These are phyloP conservation scores for Diaporthe vaccinii DNA, from an alignment of 2,329 filamentous ascomycete species.

Conservation along the genomic window DNA sequence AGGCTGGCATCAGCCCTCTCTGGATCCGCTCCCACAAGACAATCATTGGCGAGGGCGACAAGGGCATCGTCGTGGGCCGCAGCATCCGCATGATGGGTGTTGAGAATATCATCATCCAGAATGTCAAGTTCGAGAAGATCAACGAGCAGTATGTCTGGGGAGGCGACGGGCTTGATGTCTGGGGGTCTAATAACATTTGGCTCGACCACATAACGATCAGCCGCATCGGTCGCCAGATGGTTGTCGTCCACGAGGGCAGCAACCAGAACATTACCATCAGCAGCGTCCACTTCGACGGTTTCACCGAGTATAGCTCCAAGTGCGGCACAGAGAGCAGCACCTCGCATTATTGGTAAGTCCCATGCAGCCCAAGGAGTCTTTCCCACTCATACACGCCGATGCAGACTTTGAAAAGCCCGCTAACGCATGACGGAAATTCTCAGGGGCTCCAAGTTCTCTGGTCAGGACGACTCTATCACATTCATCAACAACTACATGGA, in stretches of 20 bases:
- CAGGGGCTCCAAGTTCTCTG: slow-evolving; percentile 45
- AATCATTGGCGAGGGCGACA: slow-evolving; percentile 64
- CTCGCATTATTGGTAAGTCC: slow-evolving; percentile 7
- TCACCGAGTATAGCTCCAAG: slow-evolving; percentile 9
- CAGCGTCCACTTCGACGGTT: slow-evolving; percentile 18
- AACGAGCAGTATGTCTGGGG: slow-evolving; percentile 71
- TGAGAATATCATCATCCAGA: slow-evolving; percentile 73
- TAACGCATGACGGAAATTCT: not conserved
- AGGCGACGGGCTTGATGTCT: slow-evolving; percentile 68
- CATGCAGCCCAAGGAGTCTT: not conserved
- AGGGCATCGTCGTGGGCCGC: slow-evolving; percentile 66
- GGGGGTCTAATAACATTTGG: slow-evolving; percentile 61
- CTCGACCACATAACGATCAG: slow-evolving; percentile 69
- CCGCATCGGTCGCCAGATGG: slow-evolving; percentile 67
- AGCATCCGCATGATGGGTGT: slow-evolving; percentile 62
- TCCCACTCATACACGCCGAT: not conserved
- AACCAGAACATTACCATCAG: slow-evolving; percentile 13
- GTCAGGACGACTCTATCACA: slow-evolving; percentile 67
- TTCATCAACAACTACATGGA: slow-evolving; percentile 73
- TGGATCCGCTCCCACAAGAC: slow-evolving; percentile 70
- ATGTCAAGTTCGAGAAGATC: slow-evolving; percentile 66
- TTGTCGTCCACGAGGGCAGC: slow-evolving; percentile 1
- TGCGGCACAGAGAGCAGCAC: not conserved
- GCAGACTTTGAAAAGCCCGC: not conserved
- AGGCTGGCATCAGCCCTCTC: slow-evolving; percentile 64